Conservation (phyloP, 208 protist species). For the Trichomonas vaginalis region DNA sequence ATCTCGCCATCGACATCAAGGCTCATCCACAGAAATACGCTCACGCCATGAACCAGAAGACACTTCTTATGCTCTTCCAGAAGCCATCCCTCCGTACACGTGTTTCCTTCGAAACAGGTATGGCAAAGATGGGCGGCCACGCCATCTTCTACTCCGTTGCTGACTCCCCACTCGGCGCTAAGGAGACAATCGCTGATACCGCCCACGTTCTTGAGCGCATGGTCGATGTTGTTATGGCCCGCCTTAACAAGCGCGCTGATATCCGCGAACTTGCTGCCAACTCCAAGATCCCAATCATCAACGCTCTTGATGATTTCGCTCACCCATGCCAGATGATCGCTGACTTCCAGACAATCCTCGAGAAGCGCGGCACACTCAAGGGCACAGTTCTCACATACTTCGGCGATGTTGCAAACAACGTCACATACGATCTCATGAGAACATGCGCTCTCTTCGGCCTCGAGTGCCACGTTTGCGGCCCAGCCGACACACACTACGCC, state of each 20-base stretch:
- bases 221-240: constrained; percentile 48
- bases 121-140: constrained; percentile 58
- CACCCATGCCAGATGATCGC: constrained; percentile 43
- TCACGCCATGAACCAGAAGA: constrained; percentile 32
- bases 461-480: constrained; percentile 39
- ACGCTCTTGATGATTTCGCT: constrained; percentile 42
- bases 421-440: constrained; percentile 60
- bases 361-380: constrained; percentile 37
- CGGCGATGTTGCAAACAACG: constrained; percentile 55
- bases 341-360: constrained; percentile 52
- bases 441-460: constrained; percentile 39
- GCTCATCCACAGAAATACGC: not conserved
- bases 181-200: constrained; percentile 50
- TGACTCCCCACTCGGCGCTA: constrained; percentile 53
- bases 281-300: constrained; percentile 56
- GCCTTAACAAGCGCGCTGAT: constrained; percentile 42
- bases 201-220: constrained; percentile 50
- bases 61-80: constrained; percentile 57
- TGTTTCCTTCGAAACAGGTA: constrained; percentile 58
- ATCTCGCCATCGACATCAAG: constrained; percentile 7
- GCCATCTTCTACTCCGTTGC: constrained; percentile 54
- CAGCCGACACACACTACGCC: constrained; percentile 22
- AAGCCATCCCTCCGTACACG: constrained; percentile 60
- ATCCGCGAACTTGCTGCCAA: constrained; percentile 30
- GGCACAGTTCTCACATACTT: constrained; percentile 41